phyloP scores from a whole-genome alignment of 2,329 filamentous ascomycete species.

The Arthrinium phaeospermum region DNA sequence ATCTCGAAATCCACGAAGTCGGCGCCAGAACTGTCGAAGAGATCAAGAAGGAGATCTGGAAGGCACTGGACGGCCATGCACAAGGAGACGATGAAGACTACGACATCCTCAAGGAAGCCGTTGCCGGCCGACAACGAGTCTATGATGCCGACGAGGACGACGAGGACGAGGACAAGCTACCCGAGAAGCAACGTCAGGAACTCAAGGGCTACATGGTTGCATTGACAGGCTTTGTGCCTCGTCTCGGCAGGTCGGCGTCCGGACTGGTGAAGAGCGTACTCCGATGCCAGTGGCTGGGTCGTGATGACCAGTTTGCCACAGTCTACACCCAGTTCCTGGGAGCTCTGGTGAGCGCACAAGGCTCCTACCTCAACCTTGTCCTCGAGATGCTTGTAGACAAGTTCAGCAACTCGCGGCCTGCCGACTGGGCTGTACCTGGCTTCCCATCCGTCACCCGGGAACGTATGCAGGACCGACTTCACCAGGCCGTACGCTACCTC shows the following conservation, averaged over 20 bases:
- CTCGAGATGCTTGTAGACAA: slow-evolving; percentile 82
- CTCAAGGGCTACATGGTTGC: slow-evolving; percentile 66
- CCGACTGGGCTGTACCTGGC: slow-evolving; percentile 54
- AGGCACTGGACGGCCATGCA: slow-evolving; percentile 61
- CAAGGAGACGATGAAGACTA: slow-evolving; percentile 65
- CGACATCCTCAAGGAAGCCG: slow-evolving; percentile 64
- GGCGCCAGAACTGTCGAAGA: slow-evolving; percentile 58
- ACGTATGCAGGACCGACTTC: slow-evolving; percentile 74
- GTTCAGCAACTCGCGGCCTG: slow-evolving; percentile 63
- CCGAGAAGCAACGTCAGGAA: slow-evolving; percentile 51
- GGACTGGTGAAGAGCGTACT: slow-evolving; percentile 64
- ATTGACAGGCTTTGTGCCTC: slow-evolving; percentile 65
- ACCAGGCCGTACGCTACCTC: slow-evolving; percentile 77
- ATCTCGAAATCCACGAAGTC: slow-evolving; percentile 62
- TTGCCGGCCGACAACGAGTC: slow-evolving; percentile 55
- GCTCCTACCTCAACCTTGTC: slow-evolving; percentile 75
- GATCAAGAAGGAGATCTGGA: slow-evolving; percentile 59
- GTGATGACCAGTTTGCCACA: slow-evolving; percentile 68
- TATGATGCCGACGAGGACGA: slow-evolving; percentile 50
- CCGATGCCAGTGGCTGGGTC: slow-evolving; percentile 68
- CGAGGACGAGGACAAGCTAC: slow-evolving; percentile 50
- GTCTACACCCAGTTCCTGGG: slow-evolving; percentile 72
- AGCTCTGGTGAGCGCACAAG: slow-evolving; percentile 81
- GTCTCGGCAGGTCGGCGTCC: slow-evolving; percentile 64
- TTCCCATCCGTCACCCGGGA: slow-evolving; percentile 66